Base-by-base conservation (phyloP, 805 yeast species). In the Pichia paraexigua region DNA sequence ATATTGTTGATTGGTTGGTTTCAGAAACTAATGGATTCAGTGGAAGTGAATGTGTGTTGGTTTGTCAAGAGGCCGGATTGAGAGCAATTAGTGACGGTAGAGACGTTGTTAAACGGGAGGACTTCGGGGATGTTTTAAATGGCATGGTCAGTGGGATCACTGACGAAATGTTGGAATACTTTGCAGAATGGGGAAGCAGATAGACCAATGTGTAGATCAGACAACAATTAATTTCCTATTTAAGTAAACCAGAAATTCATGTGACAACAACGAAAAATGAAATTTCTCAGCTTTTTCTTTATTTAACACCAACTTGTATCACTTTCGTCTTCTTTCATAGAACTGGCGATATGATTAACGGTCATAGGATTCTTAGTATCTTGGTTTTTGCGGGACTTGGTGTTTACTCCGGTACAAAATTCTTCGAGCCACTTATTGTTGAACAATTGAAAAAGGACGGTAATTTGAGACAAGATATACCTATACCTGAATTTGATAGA, bases 11-110 rank as follows among this genome's bases (percentile, higher is more conserved):
- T 1, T 68, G 64, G 11, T 68, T 88, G 12, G 90, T 95, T 0
- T 66, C 59, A 2, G 60, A 69, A 7, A 87, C 97, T 0, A 92
- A 85, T 0, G 98, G 99, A 0, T 90, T 95, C 62, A 90, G 97
- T 0, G 99, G 99, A 39, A 97, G 98, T 0, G 99, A 94, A 66
- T 87, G 94, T 40, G 95, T 91, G 0, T 74, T 90, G 21, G 66
- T 92, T 21, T 88, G 97, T 60, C 98, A 91, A 65, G 97, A 92
- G 66, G 97, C 98, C 0, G 99, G 99, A 2, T 70, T 94, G 13
- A 80, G 86, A n/a, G 97, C 98, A 0, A 82, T 94, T 52, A 89
- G 88, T 0, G 65, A 67, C n/a, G 73, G 71, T 53, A 71, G 71
- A 32, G 55, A 49, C 1, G 24, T 32, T 6, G 56, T 54, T 17